These are phyloP conservation scores for Themeda triandra DNA, from an alignment of 176 grass and related monocot species.

Conservation along the genomic window DNA sequence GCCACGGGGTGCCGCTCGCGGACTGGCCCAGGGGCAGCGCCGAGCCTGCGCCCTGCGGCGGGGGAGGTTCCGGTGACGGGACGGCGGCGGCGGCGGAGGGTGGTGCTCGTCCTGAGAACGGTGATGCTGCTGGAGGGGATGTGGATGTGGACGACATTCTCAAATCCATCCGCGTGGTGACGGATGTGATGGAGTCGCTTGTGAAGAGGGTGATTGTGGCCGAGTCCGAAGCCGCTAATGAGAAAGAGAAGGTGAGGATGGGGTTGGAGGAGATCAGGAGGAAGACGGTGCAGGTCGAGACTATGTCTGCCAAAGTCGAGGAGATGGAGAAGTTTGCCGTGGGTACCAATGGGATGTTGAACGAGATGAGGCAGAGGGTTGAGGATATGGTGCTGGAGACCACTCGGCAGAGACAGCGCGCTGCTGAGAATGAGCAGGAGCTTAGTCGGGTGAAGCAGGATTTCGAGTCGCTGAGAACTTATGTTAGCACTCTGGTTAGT, in stretches of 20 bases:
- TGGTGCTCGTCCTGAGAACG: not conserved
- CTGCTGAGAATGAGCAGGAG: slow-evolving; percentile 83
- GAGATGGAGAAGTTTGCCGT: slow-evolving; percentile 94
- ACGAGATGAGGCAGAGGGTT: slow-evolving; percentile 81
- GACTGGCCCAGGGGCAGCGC: slow-evolving; percentile 53
- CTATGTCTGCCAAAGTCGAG: slow-evolving; percentile 69
- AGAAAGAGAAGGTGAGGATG: slow-evolving; percentile 81
- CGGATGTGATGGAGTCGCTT: slow-evolving; percentile 70
- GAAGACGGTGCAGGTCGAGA: slow-evolving; percentile 78
- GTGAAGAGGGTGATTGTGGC: slow-evolving; percentile 80
- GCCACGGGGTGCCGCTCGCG: slow-evolving; percentile 46
- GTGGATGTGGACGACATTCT: slow-evolving; percentile 52
- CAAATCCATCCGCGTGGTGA: slow-evolving; percentile 64
- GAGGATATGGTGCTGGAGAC: slow-evolving; percentile 95
- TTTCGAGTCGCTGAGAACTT: slow-evolving; percentile 77
- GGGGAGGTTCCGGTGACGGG: slow-evolving; percentile 16
- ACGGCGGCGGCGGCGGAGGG: not conserved
- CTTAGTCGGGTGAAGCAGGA: slow-evolving; percentile 83
- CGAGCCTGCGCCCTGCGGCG: slow-evolving; percentile 1
- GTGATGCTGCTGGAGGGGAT: slow-evolving; percentile 31
- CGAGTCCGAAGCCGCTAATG: slow-evolving; percentile 50
- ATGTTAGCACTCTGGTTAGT: slow-evolving; percentile 73
- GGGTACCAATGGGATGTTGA: slow-evolving; percentile 64
- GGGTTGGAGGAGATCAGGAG: slow-evolving; percentile 74
- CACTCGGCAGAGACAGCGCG: slow-evolving; percentile 69